Evolutionary conservation across 805 yeast genomes (phyloP).

Genomic region (Barnettozyma botsteinii): DNA sequence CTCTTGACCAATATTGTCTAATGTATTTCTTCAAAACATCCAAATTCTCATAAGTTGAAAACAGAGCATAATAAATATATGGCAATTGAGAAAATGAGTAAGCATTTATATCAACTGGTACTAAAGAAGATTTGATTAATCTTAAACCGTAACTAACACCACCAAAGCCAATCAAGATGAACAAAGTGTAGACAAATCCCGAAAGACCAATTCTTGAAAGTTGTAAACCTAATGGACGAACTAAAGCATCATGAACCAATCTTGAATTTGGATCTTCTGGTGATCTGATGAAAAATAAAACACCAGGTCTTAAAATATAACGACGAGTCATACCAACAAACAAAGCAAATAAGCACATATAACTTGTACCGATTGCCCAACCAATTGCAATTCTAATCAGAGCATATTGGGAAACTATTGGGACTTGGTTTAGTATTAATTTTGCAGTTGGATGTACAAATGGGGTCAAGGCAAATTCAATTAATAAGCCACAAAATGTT

Average conservation of each 20-base stretch:
- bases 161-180: constrained; percentile 75
- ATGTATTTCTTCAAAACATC: constrained; percentile 30
- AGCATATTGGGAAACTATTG: not conserved
- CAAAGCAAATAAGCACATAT: constrained; percentile 83
- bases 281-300: constrained; percentile 82
- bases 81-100: not conserved
- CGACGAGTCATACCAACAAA: constrained; percentile 80
- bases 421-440: constrained; percentile 2
- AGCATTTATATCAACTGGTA: constrained; percentile 15
- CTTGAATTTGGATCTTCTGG: constrained; percentile 92
- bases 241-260: constrained; percentile 79
- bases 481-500: constrained; percentile 70
- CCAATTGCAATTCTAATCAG: constrained; percentile 1
- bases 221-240: constrained; percentile 69
- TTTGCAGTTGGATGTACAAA: constrained; percentile 28
- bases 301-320: constrained; percentile 77
- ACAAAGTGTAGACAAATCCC: constrained; percentile 64
- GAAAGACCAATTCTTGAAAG: constrained; percentile 66
- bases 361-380: constrained; percentile 75
- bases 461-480: constrained; percentile 67
- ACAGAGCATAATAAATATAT: not conserved
- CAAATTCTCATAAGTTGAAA: constrained; percentile 2
- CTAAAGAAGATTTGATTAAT: constrained; percentile 12
- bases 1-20: constrained; percentile 54
- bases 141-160: constrained; percentile 23